Conservation (phyloP, 208 protist species). For the Polymyxa betae region DNA sequence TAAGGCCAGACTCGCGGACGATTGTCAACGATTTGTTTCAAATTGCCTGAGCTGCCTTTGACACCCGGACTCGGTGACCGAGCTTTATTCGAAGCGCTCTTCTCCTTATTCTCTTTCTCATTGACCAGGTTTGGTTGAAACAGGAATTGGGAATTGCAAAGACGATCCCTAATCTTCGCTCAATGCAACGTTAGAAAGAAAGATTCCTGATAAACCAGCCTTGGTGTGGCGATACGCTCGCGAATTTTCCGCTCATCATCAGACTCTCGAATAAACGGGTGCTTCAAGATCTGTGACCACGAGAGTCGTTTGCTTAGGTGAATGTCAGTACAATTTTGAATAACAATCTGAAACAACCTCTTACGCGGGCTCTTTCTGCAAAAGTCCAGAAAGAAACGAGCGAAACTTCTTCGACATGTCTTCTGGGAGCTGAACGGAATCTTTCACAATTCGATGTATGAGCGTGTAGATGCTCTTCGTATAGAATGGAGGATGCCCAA, state of each 20-base stretch:
- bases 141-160: not conserved
- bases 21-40: not conserved
- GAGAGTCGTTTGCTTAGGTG: slow-evolving; percentile 30
- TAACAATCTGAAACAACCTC: too few species aligned
- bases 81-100: not conserved
- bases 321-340: not conserved
- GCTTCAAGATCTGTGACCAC: slow-evolving; percentile 59
- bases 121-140: not conserved
- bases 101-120: not conserved
- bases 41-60: too few species aligned
- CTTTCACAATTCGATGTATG: slow-evolving; percentile 89
- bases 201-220: not conserved
- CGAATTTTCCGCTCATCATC: not conserved
- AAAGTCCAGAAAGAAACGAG: slow-evolving; percentile 87
- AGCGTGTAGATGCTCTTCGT: slow-evolving; percentile 92
- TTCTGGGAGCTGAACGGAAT: slow-evolving; percentile 83
- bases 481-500: slow-evolving; percentile 92
- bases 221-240: not conserved
- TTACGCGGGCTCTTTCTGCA: slow-evolving; percentile 82
- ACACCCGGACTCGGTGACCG: too few species aligned
- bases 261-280: slow-evolving; percentile 64
- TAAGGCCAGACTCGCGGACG: not conserved
- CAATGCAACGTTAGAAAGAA: not conserved
- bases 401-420: slow-evolving; percentile 83
- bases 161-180: not conserved